Conservation (phyloP, 805 yeast genomes). For the Candida ortonii region DNA sequence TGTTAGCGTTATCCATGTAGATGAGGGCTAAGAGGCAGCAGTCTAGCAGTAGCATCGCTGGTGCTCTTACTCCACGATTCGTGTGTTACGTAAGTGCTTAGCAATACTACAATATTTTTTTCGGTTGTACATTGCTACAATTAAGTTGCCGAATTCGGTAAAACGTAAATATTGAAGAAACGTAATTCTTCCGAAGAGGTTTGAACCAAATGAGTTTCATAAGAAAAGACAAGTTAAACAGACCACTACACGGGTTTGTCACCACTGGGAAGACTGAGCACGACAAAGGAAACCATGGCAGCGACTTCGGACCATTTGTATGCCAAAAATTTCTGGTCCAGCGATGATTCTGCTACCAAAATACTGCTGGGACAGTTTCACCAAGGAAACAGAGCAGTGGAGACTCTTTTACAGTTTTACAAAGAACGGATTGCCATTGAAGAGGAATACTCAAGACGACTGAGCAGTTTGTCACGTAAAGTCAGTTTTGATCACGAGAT, state of each 20-base stretch:
- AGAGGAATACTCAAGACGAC: slow-evolving; percentile 62
- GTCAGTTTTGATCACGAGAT: slow-evolving; percentile 35
- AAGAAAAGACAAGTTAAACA: too few relatives aligned
- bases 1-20: too few relatives aligned
- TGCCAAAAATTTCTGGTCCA: slow-evolving; percentile 43
- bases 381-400: slow-evolving; percentile 57
- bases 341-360: slow-evolving; percentile 57
- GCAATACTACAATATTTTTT: too few relatives aligned
- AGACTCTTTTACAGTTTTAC: slow-evolving; percentile 46
- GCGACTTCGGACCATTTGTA: slow-evolving; percentile 18
- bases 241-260: too few relatives aligned
- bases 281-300: slow-evolving; percentile 2
- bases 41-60: too few relatives aligned
- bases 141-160: slow-evolving; percentile 7
- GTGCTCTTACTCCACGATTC: too few relatives aligned
- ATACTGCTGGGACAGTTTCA: slow-evolving; percentile 55
- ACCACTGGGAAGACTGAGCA: too few relatives aligned
- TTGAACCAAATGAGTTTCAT: too few relatives aligned
- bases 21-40: too few relatives aligned
- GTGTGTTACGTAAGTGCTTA: too few relatives aligned
- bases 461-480: slow-evolving; percentile 50
- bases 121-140: too few relatives aligned
- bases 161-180: slow-evolving; percentile 7
- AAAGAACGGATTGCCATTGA: slow-evolving; percentile 62
- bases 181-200: too few relatives aligned